phyloP scores from a whole-genome alignment of 805 yeast species.

The Ogataea parapolymorpha region DNA sequence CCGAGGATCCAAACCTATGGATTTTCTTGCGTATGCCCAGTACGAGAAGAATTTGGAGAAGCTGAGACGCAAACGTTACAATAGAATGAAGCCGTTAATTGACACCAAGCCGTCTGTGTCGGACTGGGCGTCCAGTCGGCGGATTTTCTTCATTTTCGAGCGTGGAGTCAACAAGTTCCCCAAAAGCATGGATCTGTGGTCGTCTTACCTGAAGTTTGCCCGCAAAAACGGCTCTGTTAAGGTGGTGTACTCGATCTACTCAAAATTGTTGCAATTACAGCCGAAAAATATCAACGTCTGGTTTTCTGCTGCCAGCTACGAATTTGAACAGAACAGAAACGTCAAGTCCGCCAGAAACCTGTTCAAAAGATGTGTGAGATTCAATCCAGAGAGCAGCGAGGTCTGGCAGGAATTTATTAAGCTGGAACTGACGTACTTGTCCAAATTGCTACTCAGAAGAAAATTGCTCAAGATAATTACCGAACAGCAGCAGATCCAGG shows the following conservation, averaged over 20 bases:
- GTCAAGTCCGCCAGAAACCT: slow-evolving; percentile 85
- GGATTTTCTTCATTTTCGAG: slow-evolving; percentile 79
- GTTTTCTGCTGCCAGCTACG: slow-evolving; percentile 94
- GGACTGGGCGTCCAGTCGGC: slow-evolving; percentile 82
- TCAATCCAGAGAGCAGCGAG: slow-evolving; percentile 67
- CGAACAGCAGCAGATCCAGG: slow-evolving; percentile 61
- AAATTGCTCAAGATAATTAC: slow-evolving; percentile 74
- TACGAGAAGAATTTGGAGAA: slow-evolving; percentile 80
- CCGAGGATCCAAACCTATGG: slow-evolving; percentile 74
- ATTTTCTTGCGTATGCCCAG: slow-evolving; percentile 72
- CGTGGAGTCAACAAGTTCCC: slow-evolving; percentile 81
- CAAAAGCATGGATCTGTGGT: slow-evolving; percentile 74
- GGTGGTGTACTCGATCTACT: slow-evolving; percentile 71
- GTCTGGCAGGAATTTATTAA: slow-evolving; percentile 87
- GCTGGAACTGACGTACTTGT: slow-evolving; percentile 81
- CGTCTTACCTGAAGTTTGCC: slow-evolving; percentile 64
- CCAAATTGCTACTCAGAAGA: slow-evolving; percentile 80
- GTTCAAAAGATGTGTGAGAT: slow-evolving; percentile 79
- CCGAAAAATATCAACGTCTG: slow-evolving; percentile 90
- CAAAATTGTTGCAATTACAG: slow-evolving; percentile 75
- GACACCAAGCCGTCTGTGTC: slow-evolving; percentile 65
- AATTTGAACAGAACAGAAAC: slow-evolving; percentile 83
- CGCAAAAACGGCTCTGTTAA: slow-evolving; percentile 66
- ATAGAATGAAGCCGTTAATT: slow-evolving; percentile 54
- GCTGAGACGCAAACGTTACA: slow-evolving; percentile 67